These are phyloP conservation scores for Trametes polyzona DNA, from an alignment of 1,284 basidiomycete species.

Conservation along the genomic window DNA sequence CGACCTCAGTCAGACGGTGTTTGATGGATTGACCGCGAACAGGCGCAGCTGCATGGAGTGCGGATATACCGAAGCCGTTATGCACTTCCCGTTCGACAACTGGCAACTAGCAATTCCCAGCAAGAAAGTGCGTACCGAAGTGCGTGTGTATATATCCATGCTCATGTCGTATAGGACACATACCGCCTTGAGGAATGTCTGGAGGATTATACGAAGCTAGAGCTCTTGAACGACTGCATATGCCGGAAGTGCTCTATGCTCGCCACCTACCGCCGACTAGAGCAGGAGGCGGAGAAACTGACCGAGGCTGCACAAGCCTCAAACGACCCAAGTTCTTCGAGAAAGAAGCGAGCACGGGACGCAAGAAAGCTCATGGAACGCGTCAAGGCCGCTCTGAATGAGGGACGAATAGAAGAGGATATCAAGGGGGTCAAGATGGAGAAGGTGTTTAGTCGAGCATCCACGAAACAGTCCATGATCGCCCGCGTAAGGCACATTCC, in stretches of 20 bases:
- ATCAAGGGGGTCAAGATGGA: conserved; percentile 76
- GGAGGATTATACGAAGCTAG: conserved; percentile 81
- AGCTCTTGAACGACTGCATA: conserved; percentile 81
- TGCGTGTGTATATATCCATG: too few species aligned
- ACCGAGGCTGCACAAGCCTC: conserved; percentile 48
- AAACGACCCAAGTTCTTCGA: conserved; percentile 54
- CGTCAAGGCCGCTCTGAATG: conserved; percentile 68
- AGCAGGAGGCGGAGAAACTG: conserved; percentile 59
- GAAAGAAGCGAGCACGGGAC: conserved; percentile 75
- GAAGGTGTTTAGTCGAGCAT: conserved; percentile 72
- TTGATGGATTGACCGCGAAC: conserved; percentile 84
- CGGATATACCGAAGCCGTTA: conserved; percentile 87
- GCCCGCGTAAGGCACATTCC: conserved; percentile 62
- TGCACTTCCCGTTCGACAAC: conserved; percentile 85
- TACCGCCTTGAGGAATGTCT: conserved; percentile 77
- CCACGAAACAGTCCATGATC: conserved; percentile 87
- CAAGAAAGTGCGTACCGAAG: conserved; percentile 48
- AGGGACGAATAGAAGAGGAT: conserved; percentile 80
- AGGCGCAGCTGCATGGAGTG: conserved; percentile 80
- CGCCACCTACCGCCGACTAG: conserved; percentile 66
- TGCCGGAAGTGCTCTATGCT: conserved; percentile 82
- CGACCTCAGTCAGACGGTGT: conserved; percentile 66
- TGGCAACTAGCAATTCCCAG: conserved; percentile 80
- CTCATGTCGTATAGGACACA: conserved; percentile 42
- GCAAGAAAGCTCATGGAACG: conserved; percentile 62